Evolutionary conservation across 192 early-diverging fungal species (phyloP).

Genomic region (Obelidium mucronatum): DNA sequence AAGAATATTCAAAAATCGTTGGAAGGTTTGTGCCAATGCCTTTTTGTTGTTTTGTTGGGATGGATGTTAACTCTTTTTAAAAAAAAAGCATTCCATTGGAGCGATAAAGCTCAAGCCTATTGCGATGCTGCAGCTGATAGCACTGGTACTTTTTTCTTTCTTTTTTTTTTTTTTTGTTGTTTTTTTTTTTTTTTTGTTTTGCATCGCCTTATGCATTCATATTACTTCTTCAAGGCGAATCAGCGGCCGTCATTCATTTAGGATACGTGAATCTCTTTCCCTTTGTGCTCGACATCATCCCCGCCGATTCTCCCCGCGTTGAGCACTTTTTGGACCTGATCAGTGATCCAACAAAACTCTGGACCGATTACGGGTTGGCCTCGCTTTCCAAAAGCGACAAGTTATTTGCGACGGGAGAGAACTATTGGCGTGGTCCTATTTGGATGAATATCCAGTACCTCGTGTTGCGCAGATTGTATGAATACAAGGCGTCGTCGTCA

Average conservation of each 20-base stretch:
- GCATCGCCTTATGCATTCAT: neutral
- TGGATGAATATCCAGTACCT: conserved; percentile 96
- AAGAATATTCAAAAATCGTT: conserved; percentile 61
- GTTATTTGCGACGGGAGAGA: conserved; percentile 70
- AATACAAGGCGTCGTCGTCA: conserved; percentile 29
- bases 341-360: conserved; percentile 76
- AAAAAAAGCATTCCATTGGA: conserved; percentile 73
- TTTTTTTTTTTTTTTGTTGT: conserved; percentile 26
- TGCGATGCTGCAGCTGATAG: conserved; percentile 71
- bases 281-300: conserved; percentile 75
- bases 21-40: conserved; percentile 45
- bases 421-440: conserved; percentile 94
- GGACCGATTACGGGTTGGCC: conserved; percentile 69
- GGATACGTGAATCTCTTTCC: conserved; percentile 89
- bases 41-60: neutral
- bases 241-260: conserved; percentile 66
- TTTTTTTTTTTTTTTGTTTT: neutral
- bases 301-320: conserved; percentile 60
- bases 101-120: conserved; percentile 61
- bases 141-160: conserved; percentile 42
- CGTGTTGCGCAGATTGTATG: conserved; percentile 67
- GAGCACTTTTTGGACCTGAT: conserved; percentile 67
- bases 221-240: conserved; percentile 20
- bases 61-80: neutral
- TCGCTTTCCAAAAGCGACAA: conserved; percentile 49